Conservation (phyloP, 1,284 basidiomycete genomes). For the Fomes fomentarius region DNA sequence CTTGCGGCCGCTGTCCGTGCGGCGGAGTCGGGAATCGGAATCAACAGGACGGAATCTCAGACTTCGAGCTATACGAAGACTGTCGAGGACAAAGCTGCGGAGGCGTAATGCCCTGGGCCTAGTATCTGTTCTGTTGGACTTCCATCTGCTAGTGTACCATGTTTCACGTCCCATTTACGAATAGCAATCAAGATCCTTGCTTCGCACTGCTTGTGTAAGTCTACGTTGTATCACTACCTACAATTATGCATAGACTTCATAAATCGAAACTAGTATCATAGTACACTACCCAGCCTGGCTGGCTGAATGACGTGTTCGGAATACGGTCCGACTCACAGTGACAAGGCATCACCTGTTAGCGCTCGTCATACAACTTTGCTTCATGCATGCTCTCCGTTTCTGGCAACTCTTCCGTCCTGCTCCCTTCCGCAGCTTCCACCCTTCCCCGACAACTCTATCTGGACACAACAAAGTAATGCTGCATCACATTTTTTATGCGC, state of each 20-base stretch:
- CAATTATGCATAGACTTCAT: too few relatives aligned
- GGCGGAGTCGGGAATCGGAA: slow-evolving; percentile 50
- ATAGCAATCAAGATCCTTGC: too few relatives aligned
- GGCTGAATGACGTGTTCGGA: not conserved
- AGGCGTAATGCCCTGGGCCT: too few relatives aligned
- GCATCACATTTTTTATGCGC: too few relatives aligned
- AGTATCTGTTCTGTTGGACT: too few relatives aligned
- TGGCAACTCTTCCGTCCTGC: not conserved
- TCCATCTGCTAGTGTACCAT: too few relatives aligned
- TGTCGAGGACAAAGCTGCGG: not conserved
- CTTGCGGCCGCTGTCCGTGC: slow-evolving; percentile 72
- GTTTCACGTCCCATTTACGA: too few relatives aligned
- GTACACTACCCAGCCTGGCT: too few relatives aligned
- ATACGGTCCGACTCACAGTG: too few relatives aligned
- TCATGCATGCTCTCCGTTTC: slow-evolving; percentile 5
- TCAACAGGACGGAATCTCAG: slow-evolving; percentile 2
- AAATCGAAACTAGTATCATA: too few relatives aligned
- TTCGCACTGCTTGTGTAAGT: too few relatives aligned
- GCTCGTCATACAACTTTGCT: not conserved
- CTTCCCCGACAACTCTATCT: slow-evolving; percentile 38
- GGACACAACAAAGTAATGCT: slow-evolving; percentile 68
- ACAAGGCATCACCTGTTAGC: not conserved
- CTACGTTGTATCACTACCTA: too few relatives aligned
- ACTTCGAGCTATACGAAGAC: slow-evolving; percentile 24
- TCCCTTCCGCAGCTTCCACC: slow-evolving; percentile 18